phyloP scores from a whole-genome alignment of 2,329 filamentous ascomycete species.

The Trichoderma breve region DNA sequence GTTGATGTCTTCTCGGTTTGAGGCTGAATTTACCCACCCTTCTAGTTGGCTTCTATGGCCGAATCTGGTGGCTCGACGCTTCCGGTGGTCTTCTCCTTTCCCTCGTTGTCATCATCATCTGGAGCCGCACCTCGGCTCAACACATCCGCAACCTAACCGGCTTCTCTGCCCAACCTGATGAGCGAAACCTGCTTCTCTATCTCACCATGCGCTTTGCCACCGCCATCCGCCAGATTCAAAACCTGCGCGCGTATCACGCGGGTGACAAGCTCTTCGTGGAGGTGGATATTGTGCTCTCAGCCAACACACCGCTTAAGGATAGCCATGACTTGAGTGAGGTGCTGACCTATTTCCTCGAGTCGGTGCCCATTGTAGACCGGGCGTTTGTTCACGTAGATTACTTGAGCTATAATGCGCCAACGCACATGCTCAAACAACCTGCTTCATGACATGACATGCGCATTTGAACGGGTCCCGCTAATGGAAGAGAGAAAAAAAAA shows the following conservation, averaged over 20 bases:
- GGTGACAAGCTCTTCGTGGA: constrained; percentile 81
- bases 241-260: constrained; percentile 78
- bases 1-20: not conserved
- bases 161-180: constrained; percentile 73
- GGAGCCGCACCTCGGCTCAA: constrained; percentile 68
- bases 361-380: constrained; percentile 73
- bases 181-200: constrained; percentile 83
- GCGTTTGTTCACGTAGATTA: constrained; percentile 69
- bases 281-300: constrained; percentile 80
- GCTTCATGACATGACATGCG: constrained; percentile 15
- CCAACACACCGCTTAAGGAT: constrained; percentile 71
- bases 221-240: constrained; percentile 81
- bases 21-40: not conserved
- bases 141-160: constrained; percentile 81
- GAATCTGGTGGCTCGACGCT: constrained; percentile 81
- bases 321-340: constrained; percentile 77
- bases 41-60: constrained; percentile 67
- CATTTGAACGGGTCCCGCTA: not conserved
- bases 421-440: constrained; percentile 49
- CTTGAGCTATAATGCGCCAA: constrained; percentile 59
- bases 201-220: constrained; percentile 92
- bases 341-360: constrained; percentile 81
- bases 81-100: constrained; percentile 77
- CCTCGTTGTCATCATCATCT: constrained; percentile 74
- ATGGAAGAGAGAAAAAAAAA: not conserved